Base-by-base conservation (phyloP, 768 basidiomycete species). In the Trametes meyenii region DNA sequence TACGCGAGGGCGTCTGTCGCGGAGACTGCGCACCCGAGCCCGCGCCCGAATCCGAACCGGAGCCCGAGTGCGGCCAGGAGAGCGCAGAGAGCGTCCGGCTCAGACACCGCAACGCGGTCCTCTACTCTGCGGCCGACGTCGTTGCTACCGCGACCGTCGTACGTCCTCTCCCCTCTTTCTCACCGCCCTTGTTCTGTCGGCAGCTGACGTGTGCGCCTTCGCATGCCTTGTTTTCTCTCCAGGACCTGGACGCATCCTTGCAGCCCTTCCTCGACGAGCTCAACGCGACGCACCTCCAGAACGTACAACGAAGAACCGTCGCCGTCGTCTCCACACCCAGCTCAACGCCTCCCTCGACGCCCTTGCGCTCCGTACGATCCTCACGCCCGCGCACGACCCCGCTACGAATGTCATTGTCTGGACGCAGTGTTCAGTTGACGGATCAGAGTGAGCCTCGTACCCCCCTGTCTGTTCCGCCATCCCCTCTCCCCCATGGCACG, bases 201-300 rank as follows among this genome's bases (percentile, higher is more conserved):
- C 26, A 17, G 33, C 26, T 36, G 49, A 58, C 54, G 23, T 43
- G 24, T 13, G 49, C 33, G 16, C 29, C 29, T 33, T 33, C 29
- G 29, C 29, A 33, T 33, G 29, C 29, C 29, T 33, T 44, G 39
- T 36, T 16, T 42, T 62, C 24, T 53, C 39, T 50, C n/a, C 29
- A 67, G 63, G 4, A 33, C 29, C 29, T 33, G 29, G 61, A 64
- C 49, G 6, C 56, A 33, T 23, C 58, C 39, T 43, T 64, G 52
- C 46, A 60, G 54, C 61, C 66, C 16, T 62, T 67, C 44, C 43
- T 67, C 17, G 59, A 58, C 56, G 56, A 67, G 50, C 50, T 67
- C 43, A 53, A 50, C 35, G 58, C 53, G 26, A 55, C 48, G 4
- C 58, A 53, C 44, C 49, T 50, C 16, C 42, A 64, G 48, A 60